Base-by-base conservation (phyloP, 352 stramenopile species). In the Globisporangium okanoganense region DNA sequence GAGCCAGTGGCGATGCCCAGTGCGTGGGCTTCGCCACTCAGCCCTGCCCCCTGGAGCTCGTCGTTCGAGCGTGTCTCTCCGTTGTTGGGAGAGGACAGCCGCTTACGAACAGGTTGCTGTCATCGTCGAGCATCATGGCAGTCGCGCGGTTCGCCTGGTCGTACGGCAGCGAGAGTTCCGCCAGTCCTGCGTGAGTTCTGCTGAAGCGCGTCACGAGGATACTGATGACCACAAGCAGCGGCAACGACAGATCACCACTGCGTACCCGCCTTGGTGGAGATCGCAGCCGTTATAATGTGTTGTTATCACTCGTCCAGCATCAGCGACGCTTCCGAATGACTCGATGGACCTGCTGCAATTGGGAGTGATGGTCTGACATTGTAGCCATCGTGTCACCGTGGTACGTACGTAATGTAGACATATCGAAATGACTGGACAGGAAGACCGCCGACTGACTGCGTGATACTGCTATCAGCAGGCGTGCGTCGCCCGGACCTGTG, bases 351-450 rank as follows among this genome's bases (percentile, higher is more conserved):
- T 27, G 29, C 22, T 33, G 36, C 25, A 16, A 24, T 22, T 49
- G 35, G 20, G 24, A n/a, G 16, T 51, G 25, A 52, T 49, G 36
- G 22, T 27, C 8, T 9, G 6, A 7, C 5, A 22, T 27, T 50
- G 53, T 40, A 59, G 53, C 22, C 36, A 59, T 59, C n/a, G 38
- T 59, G 53, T 10, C 18, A 5, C 18, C 24, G 52, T 16, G 44
- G 27, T 14, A 27, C 6, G 9, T 55, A 25, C 14, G 27, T 25
- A 12, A 47, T 58, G 51, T 58, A 58, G 33, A n/a, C 20, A 35
- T 58, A n/a, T n/a, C 22, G 45, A 13, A n/a, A 14, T 52, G 50
- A 20, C 4, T 41, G 14, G 35, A 47, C 38, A 45, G 20, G 52
- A 45, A 43, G 41, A 14, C 16, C n/a, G 31, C 14, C 20, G 13